Evolutionary conservation across 164 flowering plant species (phyloP).

Genomic region (Hamamelis virginiana): DNA sequence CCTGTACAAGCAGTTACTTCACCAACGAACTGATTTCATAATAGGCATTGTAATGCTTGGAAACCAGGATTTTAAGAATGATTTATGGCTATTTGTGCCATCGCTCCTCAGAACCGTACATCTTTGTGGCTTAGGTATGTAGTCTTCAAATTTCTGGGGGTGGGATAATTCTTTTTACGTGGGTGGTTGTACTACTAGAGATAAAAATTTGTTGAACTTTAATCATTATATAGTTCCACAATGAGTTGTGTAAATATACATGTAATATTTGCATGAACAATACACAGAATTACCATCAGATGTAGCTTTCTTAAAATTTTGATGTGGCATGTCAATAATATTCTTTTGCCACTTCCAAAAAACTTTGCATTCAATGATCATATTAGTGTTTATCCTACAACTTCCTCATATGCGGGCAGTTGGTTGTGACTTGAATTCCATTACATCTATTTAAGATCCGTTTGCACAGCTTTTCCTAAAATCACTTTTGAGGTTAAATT

Average conservation of each 20-base stretch:
- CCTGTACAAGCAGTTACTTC: neutral
- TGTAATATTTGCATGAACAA: neutral
- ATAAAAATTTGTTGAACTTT: neutral
- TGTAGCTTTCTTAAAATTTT: neutral
- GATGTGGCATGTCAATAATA: neutral
- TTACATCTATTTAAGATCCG: neutral
- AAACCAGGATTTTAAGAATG: neutral
- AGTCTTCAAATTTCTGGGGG: neutral
- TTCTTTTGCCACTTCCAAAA: neutral
- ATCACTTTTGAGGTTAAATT: too few relatives aligned
- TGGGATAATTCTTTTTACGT: neutral
- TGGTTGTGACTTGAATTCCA: neutral
- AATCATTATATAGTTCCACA: neutral
- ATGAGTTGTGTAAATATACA: neutral
- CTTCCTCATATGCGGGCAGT: neutral
- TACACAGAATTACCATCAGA: neutral
- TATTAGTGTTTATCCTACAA: neutral
- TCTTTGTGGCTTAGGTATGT: neutral
- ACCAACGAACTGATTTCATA: neutral
- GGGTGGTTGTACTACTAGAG: neutral
- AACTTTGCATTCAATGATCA: neutral
- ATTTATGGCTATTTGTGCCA: neutral
- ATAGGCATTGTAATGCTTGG: neutral
- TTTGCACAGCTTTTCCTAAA: too few relatives aligned
- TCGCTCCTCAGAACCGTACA: conserved; percentile 7